phyloP scores from a whole-genome alignment of 192 early-diverging fungal species.

The Lobosporangium transversale region DNA sequence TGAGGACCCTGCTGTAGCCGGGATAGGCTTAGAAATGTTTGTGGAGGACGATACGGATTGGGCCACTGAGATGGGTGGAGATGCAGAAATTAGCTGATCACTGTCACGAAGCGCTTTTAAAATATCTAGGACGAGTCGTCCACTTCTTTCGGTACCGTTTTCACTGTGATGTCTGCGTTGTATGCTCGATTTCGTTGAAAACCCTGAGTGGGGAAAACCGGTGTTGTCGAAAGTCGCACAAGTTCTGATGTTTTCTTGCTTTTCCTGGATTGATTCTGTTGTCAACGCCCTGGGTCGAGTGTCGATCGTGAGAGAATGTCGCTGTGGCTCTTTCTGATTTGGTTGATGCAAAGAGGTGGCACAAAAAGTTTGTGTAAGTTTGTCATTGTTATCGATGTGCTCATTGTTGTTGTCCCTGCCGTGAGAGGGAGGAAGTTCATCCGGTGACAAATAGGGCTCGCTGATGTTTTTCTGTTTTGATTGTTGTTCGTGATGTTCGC shows the following conservation, averaged over 20 bases:
- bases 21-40: too few species aligned
- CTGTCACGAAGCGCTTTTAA: slow-evolving; percentile 36
- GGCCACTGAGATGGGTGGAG: neutral
- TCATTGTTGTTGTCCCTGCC: slow-evolving; percentile 8
- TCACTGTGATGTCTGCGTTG: slow-evolving; percentile 37
- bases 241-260: too few species aligned
- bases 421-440: too few species aligned
- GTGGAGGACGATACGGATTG: neutral
- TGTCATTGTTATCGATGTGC: slow-evolving; percentile 3
- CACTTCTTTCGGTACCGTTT: neutral
- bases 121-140: slow-evolving; percentile 14
- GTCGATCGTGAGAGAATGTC: slow-evolving; percentile 26
- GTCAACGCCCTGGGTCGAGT: slow-evolving; percentile 30
- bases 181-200: too few species aligned
- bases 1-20: too few species aligned
- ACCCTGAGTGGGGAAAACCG: too few species aligned
- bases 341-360: neutral
- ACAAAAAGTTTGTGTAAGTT: neutral
- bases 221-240: too few species aligned
- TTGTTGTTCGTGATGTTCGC: too few species aligned
- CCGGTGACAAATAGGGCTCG: too few species aligned
- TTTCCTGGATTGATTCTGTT: slow-evolving; percentile 19
- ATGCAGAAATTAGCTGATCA: neutral
- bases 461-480: too few species aligned
- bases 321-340: neutral